Base-by-base conservation (phyloP, 768 basidiomycete species). In the Galerina marginata region DNA sequence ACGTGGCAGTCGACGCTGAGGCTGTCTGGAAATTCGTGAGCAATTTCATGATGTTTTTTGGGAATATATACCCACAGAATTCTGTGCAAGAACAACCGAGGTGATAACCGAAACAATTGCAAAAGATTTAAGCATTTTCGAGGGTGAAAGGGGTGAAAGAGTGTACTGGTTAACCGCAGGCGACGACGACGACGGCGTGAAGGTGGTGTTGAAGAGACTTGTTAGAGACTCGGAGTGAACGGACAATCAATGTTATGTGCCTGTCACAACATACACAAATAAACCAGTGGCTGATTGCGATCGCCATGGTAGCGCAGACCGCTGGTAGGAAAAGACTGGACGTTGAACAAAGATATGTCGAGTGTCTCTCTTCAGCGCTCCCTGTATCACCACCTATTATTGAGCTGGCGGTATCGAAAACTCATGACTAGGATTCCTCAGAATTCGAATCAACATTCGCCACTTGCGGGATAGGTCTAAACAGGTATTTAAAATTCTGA, bases 61-160 rank as follows among this genome's bases (percentile, higher is more conserved):
- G 16, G 55, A 26, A 58, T 12, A 3, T 38, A 49, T 12, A 62
- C 73, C 47, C 68, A 84, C 83, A 60, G 77, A 71, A 49, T 79
- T 77, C 76, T 83, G 81, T 9, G 85, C 88, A 60, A 84, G 64
- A 9, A 74, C 87, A 16, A 76, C 77, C 20, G 85, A 68, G n/a
- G 82, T 73, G 56, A 87, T 71, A 9, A 84, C 64, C 42, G 88
- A 81, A 39, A 86, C 45, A 53, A 88, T 65, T 53, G 83, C 79
- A 65, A 89, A 71, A 15, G 82, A 81, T 66, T 80, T 85, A 74
- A 89, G 73, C 79, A 79, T 74, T 63, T 61, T 69, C 74, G 69
- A 71, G 64, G 54, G 29, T 71, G 70, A 62, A 65, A 65, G 60
- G 50, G 65, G 46, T 71, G 72, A 81, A 84, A 46, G 81, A 83